Evolutionary conservation across 1,284 basidiomycete species (phyloP).

Genomic region (Grifola frondosa): DNA sequence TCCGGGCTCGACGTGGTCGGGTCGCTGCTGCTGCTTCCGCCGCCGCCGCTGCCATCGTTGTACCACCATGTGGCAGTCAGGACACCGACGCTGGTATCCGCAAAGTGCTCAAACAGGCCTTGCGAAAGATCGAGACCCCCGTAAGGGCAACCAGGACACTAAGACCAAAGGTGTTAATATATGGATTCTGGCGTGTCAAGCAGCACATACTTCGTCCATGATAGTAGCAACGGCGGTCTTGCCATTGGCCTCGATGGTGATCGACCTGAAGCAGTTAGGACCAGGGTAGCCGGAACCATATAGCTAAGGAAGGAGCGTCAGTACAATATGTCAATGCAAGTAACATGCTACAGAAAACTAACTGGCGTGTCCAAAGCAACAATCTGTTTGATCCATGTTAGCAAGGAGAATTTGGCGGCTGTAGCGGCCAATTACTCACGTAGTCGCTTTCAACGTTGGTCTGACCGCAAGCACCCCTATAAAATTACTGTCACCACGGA

Average conservation of each 20-base stretch:
- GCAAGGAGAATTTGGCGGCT: not conserved
- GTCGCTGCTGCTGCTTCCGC: not conserved
- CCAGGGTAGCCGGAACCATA: constrained; percentile 58
- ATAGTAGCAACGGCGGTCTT: constrained; percentile 63
- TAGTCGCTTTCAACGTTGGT: constrained; percentile 46
- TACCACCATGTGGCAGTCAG: constrained; percentile 22
- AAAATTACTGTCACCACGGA: not conserved
- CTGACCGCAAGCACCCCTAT: constrained; percentile 57
- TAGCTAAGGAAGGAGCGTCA: constrained; percentile 36
- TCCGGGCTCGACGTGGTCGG: constrained; percentile 2
- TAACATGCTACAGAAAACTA: constrained; percentile 37
- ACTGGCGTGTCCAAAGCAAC: constrained; percentile 19
- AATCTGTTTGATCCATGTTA: constrained; percentile 11
- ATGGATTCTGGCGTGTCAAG: not conserved
- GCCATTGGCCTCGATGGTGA: constrained; percentile 67
- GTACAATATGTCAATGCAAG: constrained; percentile 38
- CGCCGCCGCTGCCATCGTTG: constrained; percentile 41
- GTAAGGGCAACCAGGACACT: constrained; percentile 73
- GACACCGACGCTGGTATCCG: constrained; percentile 29
- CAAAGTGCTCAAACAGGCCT: constrained; percentile 70
- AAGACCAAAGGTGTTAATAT: not conserved
- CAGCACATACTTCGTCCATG: constrained; percentile 56
- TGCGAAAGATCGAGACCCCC: constrained; percentile 78
- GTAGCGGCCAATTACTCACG: constrained; percentile 39
- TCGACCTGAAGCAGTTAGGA: constrained; percentile 58